Evolutionary conservation across 2,329 filamentous ascomycete genomes (phyloP).

Genomic region (Dactylellina sp.): DNA sequence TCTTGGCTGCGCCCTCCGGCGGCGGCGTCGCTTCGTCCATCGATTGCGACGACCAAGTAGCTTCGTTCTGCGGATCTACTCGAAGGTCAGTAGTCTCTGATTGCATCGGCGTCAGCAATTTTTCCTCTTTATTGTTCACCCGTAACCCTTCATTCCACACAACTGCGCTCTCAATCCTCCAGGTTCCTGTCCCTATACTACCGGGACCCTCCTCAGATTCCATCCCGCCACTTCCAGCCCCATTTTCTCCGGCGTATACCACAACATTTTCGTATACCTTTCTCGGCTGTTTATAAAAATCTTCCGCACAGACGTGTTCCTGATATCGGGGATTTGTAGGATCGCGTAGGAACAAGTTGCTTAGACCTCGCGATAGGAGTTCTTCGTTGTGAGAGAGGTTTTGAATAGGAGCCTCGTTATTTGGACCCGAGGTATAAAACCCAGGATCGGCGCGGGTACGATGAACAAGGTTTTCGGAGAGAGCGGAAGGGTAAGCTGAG

Average conservation of each 20-base stretch:
- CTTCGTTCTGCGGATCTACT: too few species aligned
- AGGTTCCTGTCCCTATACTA: neutral
- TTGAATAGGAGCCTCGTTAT: neutral
- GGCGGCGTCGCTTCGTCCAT: slow-evolving; percentile 2
- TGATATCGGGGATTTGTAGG: slow-evolving; percentile 16
- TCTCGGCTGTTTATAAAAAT: slow-evolving; percentile 39
- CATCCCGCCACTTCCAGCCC: neutral
- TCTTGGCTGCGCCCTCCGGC: neutral
- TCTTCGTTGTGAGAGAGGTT: slow-evolving; percentile 8
- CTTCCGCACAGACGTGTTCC: slow-evolving; percentile 41
- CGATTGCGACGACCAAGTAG: too few species aligned
- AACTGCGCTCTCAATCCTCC: slow-evolving; percentile 42
- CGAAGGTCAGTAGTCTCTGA: too few species aligned
- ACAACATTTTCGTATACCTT: slow-evolving; percentile 29
- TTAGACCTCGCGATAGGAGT: neutral
- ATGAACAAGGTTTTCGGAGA: neutral
- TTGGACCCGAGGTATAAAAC: neutral
- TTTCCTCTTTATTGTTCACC: neutral
- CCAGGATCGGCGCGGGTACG: neutral
- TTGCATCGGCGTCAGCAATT: too few species aligned
- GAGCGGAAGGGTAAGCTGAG: neutral
- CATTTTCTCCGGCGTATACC: neutral
- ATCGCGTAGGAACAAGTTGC: neutral
- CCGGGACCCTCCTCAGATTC: neutral
- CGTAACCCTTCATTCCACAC: slow-evolving; percentile 24